Evolutionary conservation across 148 eudicot genomes (phyloP).

Genomic region (Camellia granthamiana): DNA sequence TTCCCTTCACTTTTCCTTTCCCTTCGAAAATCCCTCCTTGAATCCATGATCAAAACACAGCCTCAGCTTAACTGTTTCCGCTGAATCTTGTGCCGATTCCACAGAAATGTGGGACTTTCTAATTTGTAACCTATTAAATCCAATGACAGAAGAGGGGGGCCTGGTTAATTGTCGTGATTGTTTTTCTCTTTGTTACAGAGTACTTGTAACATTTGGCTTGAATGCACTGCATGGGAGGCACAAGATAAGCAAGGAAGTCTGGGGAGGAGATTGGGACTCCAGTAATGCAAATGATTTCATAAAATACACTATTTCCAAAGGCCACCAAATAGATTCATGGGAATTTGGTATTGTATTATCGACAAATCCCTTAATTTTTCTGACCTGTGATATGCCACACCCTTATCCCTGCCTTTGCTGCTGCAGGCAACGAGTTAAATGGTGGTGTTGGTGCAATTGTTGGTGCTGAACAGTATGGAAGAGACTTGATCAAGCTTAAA

Average conservation of each 20-base stretch:
- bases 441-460: slow-evolving; percentile 88
- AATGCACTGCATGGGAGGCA: slow-evolving; percentile 83
- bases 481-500: slow-evolving; percentile 59
- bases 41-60: too few relatives aligned
- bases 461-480: slow-evolving; percentile 64
- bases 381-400: neutral
- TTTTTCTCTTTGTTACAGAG: slow-evolving; percentile 38
- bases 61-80: neutral
- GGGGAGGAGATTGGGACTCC: slow-evolving; percentile 83
- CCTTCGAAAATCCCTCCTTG: too few relatives aligned
- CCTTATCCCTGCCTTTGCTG: slow-evolving; percentile 1
- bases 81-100: neutral
- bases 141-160: neutral
- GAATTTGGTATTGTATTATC: slow-evolving; percentile 58
- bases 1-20: too few relatives aligned
- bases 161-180: slow-evolving; percentile 7
- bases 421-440: slow-evolving; percentile 83
- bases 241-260: slow-evolving; percentile 24
- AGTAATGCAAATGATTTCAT: slow-evolving; percentile 74
- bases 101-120: neutral
- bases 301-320: slow-evolving; percentile 76
- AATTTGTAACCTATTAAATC: neutral
- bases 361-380: neutral
- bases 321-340: slow-evolving; percentile 77
- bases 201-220: slow-evolving; percentile 73